Evolutionary conservation across 352 stramenopile genomes (phyloP), one percentile per base, ranked within the genome.

Genomic region (Phytophthora melonis): DNA sequence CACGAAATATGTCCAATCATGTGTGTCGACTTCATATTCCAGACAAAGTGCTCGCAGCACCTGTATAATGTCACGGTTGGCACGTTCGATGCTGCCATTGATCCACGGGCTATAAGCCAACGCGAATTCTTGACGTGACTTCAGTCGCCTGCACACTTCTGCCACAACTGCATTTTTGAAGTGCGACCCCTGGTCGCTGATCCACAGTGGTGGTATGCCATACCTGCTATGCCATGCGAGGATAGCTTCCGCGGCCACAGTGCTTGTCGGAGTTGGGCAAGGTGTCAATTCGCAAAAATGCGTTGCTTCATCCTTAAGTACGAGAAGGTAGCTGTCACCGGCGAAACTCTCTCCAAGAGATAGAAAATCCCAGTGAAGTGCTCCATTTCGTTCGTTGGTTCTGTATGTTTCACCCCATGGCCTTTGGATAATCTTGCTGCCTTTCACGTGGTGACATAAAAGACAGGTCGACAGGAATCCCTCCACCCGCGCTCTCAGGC

Each of bases 1-100:
- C 2, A 79, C 41, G 6, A 83, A 50, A 30, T 58, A 73, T 23
- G 39, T 55, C 56, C 63, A 80, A 13, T 76, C 54, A 6, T n/a
- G n/a, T n/a, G n/a, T 58, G 16, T 77, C 19, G 1, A 77, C 13
- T 23, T 71, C 49, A 18, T 67, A 74, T 41, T 81, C 74, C 0
- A 75, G 25, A 5, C 56, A 59, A 14, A 81, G 19, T 1, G 32
- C 66, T 18, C 73, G 23, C 3, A 80, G 4, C 7, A 81, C 79
- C 58, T 81, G 65, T 1, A 83, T 41, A 8, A 78, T 58, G 27
- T 86, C 71, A 3, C 66, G 63, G 21, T 83, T 86, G 1, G 75
- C 18, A 1, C 71, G 54, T 34, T 82, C 72, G 11, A 82, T 63
- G 16, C 68, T 74, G 4, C 72, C 78, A 41, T 81, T 82, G 8